A percentile compares a stretch with the other conserved stretches of the same genome.
Conservation (phyloP, 2,329 filamentous ascomycete species). For the Alternaria panax region DNA sequence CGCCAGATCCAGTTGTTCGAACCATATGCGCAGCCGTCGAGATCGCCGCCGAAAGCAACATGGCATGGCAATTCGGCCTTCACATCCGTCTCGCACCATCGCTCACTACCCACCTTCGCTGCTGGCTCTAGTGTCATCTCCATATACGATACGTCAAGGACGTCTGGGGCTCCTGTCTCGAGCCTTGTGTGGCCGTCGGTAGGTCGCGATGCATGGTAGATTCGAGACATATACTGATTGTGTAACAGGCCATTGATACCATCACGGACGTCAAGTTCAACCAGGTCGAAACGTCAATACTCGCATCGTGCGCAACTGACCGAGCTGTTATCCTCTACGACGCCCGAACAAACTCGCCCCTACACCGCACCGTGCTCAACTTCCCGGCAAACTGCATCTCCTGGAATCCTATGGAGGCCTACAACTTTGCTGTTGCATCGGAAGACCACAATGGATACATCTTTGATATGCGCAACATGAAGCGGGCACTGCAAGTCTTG, state of each 20-base stretch:
- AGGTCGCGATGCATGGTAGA: background rate
- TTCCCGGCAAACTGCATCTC: slow-evolving; percentile 92
- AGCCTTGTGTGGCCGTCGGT: slow-evolving; percentile 82
- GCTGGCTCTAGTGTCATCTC: slow-evolving; percentile 79
- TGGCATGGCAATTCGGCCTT: slow-evolving; percentile 87
- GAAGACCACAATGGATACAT: slow-evolving; percentile 94
- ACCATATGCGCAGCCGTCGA: slow-evolving; percentile 76
- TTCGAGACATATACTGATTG: background rate
- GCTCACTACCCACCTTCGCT: slow-evolving; percentile 79
- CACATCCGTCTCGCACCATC: slow-evolving; percentile 83
- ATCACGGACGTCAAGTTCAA: slow-evolving; percentile 91
- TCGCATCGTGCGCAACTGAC: slow-evolving; percentile 86
- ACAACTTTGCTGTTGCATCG: slow-evolving; percentile 91
- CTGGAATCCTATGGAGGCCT: slow-evolving; percentile 97
- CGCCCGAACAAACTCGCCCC: slow-evolving; percentile 81
- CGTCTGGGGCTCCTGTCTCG: slow-evolving; percentile 78
- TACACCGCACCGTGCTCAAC: slow-evolving; percentile 80
- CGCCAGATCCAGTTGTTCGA: slow-evolving; percentile 90
- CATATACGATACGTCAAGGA: slow-evolving; percentile 85
- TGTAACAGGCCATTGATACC: slow-evolving; percentile 70
- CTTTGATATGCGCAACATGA: slow-evolving; percentile 93
- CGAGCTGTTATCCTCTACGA: slow-evolving; percentile 91
- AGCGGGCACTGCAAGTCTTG: slow-evolving; percentile 84
- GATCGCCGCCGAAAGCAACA: slow-evolving; percentile 77
- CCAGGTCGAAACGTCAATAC: slow-evolving; percentile 88